phyloP scores from a whole-genome alignment of 768 basidiomycete species.

The Phanerochaete sordida region DNA sequence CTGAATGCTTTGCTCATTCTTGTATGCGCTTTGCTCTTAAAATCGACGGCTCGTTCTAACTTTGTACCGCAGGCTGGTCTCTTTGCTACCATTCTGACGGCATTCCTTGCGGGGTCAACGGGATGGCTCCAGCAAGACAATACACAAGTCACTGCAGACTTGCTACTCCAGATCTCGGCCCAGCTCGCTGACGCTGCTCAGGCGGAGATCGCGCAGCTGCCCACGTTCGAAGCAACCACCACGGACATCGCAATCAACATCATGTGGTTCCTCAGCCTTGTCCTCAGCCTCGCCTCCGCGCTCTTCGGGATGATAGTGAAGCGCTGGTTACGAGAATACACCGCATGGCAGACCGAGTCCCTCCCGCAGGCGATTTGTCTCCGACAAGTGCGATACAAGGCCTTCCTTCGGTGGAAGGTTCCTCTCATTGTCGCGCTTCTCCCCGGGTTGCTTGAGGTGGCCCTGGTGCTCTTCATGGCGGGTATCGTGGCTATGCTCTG shows the following conservation, averaged over 20 bases:
- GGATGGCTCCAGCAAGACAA: conserved; percentile 6
- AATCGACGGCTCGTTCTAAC: neutral
- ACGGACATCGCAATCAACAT: conserved; percentile 4
- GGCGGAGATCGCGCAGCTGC: neutral
- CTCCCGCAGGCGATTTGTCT: conserved; percentile 3
- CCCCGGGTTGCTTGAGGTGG: neutral
- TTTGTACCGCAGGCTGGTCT: conserved; percentile 2
- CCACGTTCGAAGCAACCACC: neutral
- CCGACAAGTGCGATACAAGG: conserved; percentile 2
- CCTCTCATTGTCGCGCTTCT: neutral
- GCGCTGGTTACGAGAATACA: conserved; percentile 12
- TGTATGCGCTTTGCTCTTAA: neutral
- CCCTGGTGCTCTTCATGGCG: neutral
- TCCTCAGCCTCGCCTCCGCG: conserved; percentile 6
- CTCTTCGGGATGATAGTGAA: conserved; percentile 12
- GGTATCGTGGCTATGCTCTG: neutral
- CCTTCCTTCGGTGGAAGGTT: neutral
- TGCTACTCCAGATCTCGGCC: neutral
- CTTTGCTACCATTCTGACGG: conserved; percentile 9
- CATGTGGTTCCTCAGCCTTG: conserved; percentile 14
- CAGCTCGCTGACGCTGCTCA: neutral
- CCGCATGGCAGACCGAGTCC: neutral
- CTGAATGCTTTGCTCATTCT: conserved; percentile 5
- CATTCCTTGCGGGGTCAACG: conserved; percentile 7
- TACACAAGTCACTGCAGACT: neutral